Evolutionary conservation across 2,329 filamentous ascomycete species (phyloP), one percentile per base, ranked within the genome.

Genomic region (Penicillium sp.): DNA sequence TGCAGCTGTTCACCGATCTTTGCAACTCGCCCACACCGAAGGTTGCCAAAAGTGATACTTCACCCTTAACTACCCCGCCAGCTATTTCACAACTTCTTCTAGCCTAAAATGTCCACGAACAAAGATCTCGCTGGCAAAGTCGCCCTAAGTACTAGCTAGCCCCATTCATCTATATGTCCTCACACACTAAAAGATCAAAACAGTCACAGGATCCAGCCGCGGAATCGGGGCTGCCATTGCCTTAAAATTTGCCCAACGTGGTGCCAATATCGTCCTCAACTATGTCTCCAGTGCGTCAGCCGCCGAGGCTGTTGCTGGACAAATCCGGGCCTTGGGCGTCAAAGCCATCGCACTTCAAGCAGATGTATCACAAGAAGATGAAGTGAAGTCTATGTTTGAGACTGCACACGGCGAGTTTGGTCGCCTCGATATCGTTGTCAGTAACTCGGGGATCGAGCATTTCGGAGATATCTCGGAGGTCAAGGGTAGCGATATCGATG

Each of bases 391-490:
- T 10, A 54, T 64, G 55, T 64, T 64, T 32, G 52, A 61, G 48
- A 47, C 45, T 1, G 43, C 58, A 9, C 48, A 58, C 40, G 43
- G 48, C 13, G 53, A 59, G 22, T 53, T 64, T 29, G 58, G 61
- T 14, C 53, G 58, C 5, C 40, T 64, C 11, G 60, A 64, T 22
- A 62, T 64, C 27, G 60, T 48, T 29, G 61, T 64, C 10, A 62
- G 61, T 31, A 64, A 64, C 41, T 59, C 61, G 13, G 61, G 60
- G 5, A 61, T 64, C 21, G 61, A 64, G 44, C 58, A 62, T 53
- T 64, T 64, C 22, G 61, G 56, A 0, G 21, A 29, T 9, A 31
- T 61, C 29, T 34, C 46, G 0, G 51, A 61, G 39, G 58, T 57
- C 0, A 56, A 49, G 32, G 58, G 58, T 0, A 52, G 49, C 21